phyloP scores from a whole-genome alignment of 768 basidiomycete genomes.

The Lepiota brunneoincarnata region DNA sequence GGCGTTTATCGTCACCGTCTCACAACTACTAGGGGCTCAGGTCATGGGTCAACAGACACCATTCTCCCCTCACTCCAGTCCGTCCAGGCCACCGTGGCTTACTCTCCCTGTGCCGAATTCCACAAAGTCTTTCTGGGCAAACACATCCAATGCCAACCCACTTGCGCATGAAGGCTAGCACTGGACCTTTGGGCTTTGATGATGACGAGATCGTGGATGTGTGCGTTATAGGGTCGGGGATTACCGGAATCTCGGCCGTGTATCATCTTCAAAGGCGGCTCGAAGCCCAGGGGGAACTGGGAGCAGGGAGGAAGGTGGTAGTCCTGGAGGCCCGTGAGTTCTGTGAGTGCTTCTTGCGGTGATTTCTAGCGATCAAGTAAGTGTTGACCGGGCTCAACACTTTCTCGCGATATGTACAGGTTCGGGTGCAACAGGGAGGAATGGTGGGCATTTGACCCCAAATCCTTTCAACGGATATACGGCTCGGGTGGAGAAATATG shows the following conservation, averaged over 20 bases:
- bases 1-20: neutral
- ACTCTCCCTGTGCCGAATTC: slow-evolving; percentile 57
- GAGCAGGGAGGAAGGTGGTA: slow-evolving; percentile 40
- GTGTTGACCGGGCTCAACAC: neutral
- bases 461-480: slow-evolving; percentile 44
- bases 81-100: slow-evolving; percentile 1
- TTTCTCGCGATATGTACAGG: slow-evolving; percentile 33
- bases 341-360: slow-evolving; percentile 47
- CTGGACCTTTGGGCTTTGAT: slow-evolving; percentile 38
- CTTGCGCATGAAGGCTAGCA: slow-evolving; percentile 65
- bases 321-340: slow-evolving; percentile 86
- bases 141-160: slow-evolving; percentile 60
- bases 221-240: slow-evolving; percentile 78
- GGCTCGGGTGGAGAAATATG: slow-evolving; percentile 34
- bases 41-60: slow-evolving; percentile 1
- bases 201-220: slow-evolving; percentile 57
- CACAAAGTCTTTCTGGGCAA: slow-evolving; percentile 73
- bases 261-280: slow-evolving; percentile 53
- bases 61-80: neutral
- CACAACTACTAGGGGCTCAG: neutral
- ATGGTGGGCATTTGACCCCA: slow-evolving; percentile 75
- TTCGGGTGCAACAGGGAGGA: slow-evolving; percentile 78
- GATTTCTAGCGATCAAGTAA: neutral
- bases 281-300: neutral
- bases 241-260: slow-evolving; percentile 72